A percentile compares a stretch with the other conserved stretches of the same genome.
Evolutionary conservation across 2,329 filamentous ascomycete species (phyloP).

Genomic region (Neocucurbitaria cava): DNA sequence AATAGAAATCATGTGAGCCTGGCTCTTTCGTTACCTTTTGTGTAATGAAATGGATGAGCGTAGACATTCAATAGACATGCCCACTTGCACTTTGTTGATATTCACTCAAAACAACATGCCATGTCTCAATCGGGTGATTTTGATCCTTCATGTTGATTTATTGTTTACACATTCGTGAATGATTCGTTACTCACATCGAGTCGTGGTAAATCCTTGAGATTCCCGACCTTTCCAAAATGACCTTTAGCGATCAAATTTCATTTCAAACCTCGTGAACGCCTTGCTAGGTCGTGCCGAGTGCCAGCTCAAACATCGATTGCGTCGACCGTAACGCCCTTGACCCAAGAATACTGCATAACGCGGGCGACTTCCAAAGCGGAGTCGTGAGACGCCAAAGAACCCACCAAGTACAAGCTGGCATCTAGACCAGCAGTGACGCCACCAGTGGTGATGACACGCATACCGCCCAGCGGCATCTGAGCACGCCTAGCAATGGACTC

Average conservation of each 20-base stretch:
- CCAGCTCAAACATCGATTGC: conserved; percentile 76
- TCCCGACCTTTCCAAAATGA: conserved; percentile 35
- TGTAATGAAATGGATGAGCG: no score
- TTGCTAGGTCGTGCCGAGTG: conserved; percentile 27
- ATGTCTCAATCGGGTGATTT: not conserved
- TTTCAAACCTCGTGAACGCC: conserved; percentile 30
- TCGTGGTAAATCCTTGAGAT: conserved; percentile 36
- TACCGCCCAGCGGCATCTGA: conserved; percentile 72
- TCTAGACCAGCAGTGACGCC: conserved; percentile 82
- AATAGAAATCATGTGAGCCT: no score
- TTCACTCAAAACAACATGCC: not conserved
- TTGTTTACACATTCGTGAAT: conserved; percentile 27
- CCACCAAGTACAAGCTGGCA: conserved; percentile 83
- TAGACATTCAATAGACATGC: no score
- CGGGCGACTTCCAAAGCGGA: conserved; percentile 77
- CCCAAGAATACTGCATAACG: conserved; percentile 82
- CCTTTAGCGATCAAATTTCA: conserved; percentile 26
- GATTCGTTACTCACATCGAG: conserved; percentile 36
- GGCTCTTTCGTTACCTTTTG: no score
- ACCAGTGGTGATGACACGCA: conserved; percentile 79
- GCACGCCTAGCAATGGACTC: conserved; percentile 82
- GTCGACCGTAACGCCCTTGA: conserved; percentile 83
- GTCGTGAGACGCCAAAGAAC: conserved; percentile 79
- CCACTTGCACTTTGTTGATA: no score
- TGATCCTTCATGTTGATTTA: not conserved